Conservation (phyloP, 1,284 basidiomycete species). For the Ceratobasidium sp. region DNA sequence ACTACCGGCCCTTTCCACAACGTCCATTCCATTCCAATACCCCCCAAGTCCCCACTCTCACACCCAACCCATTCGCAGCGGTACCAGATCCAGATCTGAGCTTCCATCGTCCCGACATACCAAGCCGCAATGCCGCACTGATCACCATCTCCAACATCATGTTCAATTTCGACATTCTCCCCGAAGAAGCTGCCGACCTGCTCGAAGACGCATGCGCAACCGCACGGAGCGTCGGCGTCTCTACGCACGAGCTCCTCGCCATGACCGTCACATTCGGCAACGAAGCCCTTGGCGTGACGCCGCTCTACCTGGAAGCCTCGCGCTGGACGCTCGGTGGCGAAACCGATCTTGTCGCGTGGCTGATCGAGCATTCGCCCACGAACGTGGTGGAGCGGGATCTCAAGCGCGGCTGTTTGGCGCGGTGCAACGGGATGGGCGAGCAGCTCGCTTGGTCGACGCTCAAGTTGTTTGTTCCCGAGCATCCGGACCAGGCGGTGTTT, state of each 20-base stretch:
- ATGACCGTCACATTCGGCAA: constrained; percentile 10
- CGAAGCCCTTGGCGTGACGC: constrained; percentile 21
- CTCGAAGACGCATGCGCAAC: constrained; percentile 22
- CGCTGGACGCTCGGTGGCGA: background rate
- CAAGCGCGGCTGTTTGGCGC: constrained; percentile 11
- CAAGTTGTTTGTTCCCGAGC: constrained; percentile 18
- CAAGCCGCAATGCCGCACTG: constrained; percentile 1
- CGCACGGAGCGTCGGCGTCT: constrained; percentile 11
- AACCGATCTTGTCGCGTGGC: background rate
- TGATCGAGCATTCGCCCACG: constrained; percentile 2
- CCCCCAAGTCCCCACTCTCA: background rate
- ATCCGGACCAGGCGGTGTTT: constrained; percentile 1
- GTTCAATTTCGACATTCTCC: constrained; percentile 16
- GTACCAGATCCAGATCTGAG: too few species aligned
- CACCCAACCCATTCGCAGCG: background rate
- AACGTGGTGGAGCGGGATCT: background rate
- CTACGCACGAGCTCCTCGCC: background rate
- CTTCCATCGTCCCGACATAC: constrained; percentile 5
- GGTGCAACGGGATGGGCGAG: constrained; percentile 26
- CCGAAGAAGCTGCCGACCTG: background rate
- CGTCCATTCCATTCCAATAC: background rate
- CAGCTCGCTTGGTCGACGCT: constrained; percentile 17
- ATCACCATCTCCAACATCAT: constrained; percentile 19
- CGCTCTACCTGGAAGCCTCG: constrained; percentile 20
- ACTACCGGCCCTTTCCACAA: too few species aligned